Base-by-base conservation (phyloP, 331 rosid genomes). In the Malus hybrid region DNA sequence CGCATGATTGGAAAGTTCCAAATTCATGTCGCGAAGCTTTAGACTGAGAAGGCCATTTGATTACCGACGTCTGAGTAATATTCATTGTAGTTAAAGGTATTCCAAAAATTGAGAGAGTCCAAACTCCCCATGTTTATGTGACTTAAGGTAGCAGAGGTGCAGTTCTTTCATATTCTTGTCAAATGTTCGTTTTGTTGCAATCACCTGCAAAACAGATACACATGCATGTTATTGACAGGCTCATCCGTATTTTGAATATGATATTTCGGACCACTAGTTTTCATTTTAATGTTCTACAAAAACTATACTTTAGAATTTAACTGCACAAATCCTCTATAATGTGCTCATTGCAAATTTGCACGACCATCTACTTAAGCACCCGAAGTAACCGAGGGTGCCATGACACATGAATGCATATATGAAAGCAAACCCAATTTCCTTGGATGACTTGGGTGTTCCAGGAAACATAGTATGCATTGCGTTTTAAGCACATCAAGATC, bases 61-160 rank as follows among this genome's bases (percentile, higher is more conserved):
- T 80, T 81, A 81, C 79, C 74, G 27, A 69, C 60, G 77, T 84
- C 78, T 20, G 90, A 83, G 87, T 92, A 95, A 75, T 85, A 93
- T 59, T 82, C 76, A 59, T 89, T 95, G 79, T 73, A 92, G 75
- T 90, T 85, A 74, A 74, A 95, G 97, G 85, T 78, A 85, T 61
- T 83, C 97, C 99, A 97, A 92, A 79, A 95, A 92, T 65, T 83
- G 89, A 46, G 93, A 87, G 28, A 89, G 83, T 54, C 97, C 95
- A 61, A 78, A 83, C 34, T 83, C 77, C 55, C 81, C 88, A 67
- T 87, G 88, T 84, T 89, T 95, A 57, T 96, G 97, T 42, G 88
- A 87, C 85, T 85, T 95, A 31, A 86, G 80, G 83, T 86, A 84
- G 70, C 88, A 80, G 28, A 80, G 67, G 75, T 82, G 97, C 86